Conservation (phyloP, 768 basidiomycete species). For the Suillus brevipes region DNA sequence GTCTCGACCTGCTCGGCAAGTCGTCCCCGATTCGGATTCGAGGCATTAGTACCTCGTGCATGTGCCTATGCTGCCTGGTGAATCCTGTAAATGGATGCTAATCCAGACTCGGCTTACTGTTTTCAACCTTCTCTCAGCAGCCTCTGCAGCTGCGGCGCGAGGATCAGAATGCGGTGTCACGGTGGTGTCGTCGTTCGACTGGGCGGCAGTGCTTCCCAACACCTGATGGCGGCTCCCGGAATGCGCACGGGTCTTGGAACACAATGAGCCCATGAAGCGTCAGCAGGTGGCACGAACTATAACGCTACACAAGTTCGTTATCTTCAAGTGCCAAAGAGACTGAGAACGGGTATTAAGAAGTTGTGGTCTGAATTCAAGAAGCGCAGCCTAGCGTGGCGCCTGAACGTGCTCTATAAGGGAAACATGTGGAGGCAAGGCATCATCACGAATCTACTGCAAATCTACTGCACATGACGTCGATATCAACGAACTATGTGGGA, state of each 20-base stretch:
- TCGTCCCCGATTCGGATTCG: constrained; percentile 47
- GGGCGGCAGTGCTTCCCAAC: constrained; percentile 39
- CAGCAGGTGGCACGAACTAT: not conserved
- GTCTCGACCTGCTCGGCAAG: constrained; percentile 45
- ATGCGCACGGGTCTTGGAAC: constrained; percentile 49
- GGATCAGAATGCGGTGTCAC: constrained; percentile 34
- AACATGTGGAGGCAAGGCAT: not conserved
- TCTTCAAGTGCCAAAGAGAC: constrained; percentile 4
- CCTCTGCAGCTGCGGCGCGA: constrained; percentile 59
- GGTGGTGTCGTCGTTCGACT: constrained; percentile 26
- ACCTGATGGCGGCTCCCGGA: constrained; percentile 52
- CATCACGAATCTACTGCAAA: not conserved
- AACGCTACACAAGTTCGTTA: not conserved
- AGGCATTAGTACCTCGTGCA: constrained; percentile 42
- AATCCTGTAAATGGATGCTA: constrained; percentile 22
- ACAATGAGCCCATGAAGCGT: constrained; percentile 54
- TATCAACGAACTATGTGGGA: constrained; percentile 18
- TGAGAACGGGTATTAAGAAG: constrained; percentile 5
- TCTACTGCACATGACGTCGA: not conserved
- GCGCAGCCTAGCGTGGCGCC: not conserved
- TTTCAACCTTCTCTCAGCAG: constrained; percentile 60
- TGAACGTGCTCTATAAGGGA: not conserved
- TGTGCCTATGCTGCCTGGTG: constrained; percentile 36
- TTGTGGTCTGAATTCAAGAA: constrained; percentile 7
- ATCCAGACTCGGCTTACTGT: constrained; percentile 41